Conservation (phyloP, 106 monocot genomes). For the Dactylorhiza incarnata region DNA sequence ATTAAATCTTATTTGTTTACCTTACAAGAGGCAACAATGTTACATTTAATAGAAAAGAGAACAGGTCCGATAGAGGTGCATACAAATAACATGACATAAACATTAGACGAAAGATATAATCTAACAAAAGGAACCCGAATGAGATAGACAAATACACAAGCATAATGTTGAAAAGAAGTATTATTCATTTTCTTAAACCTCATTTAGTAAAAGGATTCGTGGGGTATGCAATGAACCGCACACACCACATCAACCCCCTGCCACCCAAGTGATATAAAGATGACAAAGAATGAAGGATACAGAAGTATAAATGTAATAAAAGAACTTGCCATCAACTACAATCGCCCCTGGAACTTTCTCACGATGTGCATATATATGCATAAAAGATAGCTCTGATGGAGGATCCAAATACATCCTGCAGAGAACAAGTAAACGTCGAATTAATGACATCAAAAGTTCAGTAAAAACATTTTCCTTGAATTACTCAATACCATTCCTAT, state of each 20-base stretch:
- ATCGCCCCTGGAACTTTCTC: slow-evolving; percentile 67
- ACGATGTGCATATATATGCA: slow-evolving; percentile 60
- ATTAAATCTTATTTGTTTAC: no score
- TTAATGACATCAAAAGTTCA: neutral
- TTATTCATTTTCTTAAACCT: neutral
- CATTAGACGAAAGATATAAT: no score
- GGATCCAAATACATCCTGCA: slow-evolving; percentile 57
- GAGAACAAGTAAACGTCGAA: neutral
- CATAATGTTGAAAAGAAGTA: neutral
- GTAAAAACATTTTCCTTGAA: neutral
- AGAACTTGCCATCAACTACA: slow-evolving; percentile 75
- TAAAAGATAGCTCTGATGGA: slow-evolving; percentile 56
- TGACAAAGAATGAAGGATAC: neutral
- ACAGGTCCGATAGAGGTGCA: no score
- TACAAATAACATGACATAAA: no score
- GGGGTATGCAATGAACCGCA: neutral
- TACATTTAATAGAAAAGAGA: no score
- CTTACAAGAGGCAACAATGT: no score
- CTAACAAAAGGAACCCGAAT: no score
- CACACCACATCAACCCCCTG: neutral
- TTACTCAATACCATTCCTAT: neutral
- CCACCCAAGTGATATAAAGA: neutral
- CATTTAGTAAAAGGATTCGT: neutral
- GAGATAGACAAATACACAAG: neutral
- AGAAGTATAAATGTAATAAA: neutral